Percentiles rank a stretch among this genome's conserved stretches.
These are phyloP conservation scores for Mycocentrospora acerina DNA, from an alignment of 2,329 filamentous ascomycete species.

Conservation along the genomic window DNA sequence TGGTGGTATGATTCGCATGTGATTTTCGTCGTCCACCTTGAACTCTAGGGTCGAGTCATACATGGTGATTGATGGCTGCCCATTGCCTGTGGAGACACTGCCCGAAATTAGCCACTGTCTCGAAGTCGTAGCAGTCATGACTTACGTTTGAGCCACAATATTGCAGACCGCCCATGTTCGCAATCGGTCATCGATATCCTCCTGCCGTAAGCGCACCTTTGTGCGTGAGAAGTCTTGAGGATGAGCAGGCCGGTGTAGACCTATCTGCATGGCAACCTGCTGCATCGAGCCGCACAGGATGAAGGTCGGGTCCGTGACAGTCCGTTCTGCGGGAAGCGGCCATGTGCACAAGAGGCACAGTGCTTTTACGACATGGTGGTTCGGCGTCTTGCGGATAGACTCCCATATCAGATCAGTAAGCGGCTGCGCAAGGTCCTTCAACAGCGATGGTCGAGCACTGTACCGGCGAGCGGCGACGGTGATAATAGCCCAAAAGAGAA, in stretches of 20 bases:
- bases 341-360: conserved; percentile 78
- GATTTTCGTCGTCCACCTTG: conserved; percentile 38
- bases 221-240: conserved; percentile 81
- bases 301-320: conserved; percentile 77
- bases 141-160: conserved; percentile 72
- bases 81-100: conserved; percentile 78
- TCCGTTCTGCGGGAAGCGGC: conserved; percentile 80
- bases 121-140: neutral
- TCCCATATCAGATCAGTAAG: conserved; percentile 74
- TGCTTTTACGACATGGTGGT: conserved; percentile 79
- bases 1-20: conserved; percentile 40
- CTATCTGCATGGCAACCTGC: conserved; percentile 82
- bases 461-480: conserved; percentile 74
- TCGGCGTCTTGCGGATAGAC: conserved; percentile 76
- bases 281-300: conserved; percentile 83
- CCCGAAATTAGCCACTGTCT: conserved; percentile 11
- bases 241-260: conserved; percentile 76
- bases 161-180: conserved; percentile 85
- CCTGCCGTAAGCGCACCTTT: conserved; percentile 72
- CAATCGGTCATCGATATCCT: conserved; percentile 76
- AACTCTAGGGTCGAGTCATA: conserved; percentile 70
- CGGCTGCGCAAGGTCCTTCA: conserved; percentile 65
- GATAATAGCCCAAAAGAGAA: conserved; percentile 85
- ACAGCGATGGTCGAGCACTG: conserved; percentile 61
- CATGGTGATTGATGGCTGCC: conserved; percentile 74